Percentiles rank a stretch among this genome's conserved stretches.
These are phyloP conservation scores for Ziziphus jujuba DNA, from an alignment of 306 rosid genomes.

Conservation along the genomic window DNA sequence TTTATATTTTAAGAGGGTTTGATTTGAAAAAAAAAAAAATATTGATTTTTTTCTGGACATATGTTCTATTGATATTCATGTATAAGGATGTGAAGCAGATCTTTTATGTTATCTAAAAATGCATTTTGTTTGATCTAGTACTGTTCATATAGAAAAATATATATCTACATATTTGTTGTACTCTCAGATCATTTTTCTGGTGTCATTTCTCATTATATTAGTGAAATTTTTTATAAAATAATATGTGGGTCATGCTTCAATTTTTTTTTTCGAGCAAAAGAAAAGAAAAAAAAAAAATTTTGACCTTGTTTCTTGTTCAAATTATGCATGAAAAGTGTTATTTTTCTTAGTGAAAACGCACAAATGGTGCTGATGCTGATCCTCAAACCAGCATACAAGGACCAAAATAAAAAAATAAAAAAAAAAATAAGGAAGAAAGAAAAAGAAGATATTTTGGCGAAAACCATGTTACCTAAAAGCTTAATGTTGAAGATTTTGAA, in stretches of 20 bases:
- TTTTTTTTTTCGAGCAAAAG: too few relatives aligned
- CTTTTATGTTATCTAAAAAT: slow-evolving; percentile 22
- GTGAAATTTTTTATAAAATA: too few relatives aligned
- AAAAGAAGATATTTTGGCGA: background rate
- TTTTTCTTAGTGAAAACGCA: background rate
- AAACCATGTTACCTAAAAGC: background rate
- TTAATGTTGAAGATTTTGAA: background rate
- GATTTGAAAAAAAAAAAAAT: slow-evolving; percentile 43
- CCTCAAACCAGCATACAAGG: background rate
- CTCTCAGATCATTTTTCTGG: background rate
- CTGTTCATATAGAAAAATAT: slow-evolving; percentile 8
- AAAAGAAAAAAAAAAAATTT: too few relatives aligned
- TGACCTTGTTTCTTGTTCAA: too few relatives aligned
- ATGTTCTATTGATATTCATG: slow-evolving; percentile 47
- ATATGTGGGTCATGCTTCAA: too few relatives aligned
- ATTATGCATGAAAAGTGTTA: too few relatives aligned
- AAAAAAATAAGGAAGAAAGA: too few relatives aligned
- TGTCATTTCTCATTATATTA: background rate
- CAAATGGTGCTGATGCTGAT: background rate
- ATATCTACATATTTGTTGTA: too few relatives aligned
- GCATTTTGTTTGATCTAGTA: slow-evolving; percentile 20
- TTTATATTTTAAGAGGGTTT: slow-evolving; percentile 41
- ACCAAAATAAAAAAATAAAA: background rate
- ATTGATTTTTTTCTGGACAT: slow-evolving; percentile 62
- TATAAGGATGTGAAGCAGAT: slow-evolving; percentile 35